phyloP scores from a whole-genome alignment of 768 basidiomycete species.

The Mycena pura region DNA sequence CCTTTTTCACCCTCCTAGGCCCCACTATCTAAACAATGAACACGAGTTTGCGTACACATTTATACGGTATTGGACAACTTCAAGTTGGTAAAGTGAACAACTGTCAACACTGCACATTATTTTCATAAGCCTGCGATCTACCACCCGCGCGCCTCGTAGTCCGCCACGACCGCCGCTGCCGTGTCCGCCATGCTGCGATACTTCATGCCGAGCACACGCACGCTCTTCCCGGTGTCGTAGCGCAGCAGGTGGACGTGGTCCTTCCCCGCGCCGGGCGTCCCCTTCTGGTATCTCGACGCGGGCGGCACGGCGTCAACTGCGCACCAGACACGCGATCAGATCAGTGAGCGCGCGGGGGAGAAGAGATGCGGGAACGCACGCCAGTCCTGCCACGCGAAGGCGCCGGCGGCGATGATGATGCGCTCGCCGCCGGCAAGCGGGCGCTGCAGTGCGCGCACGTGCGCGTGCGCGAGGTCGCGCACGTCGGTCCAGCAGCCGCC shows the following conservation, averaged over 20 bases:
- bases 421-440: conserved; percentile 59
- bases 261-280: conserved; percentile 5
- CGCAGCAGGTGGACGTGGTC: conserved; percentile 23
- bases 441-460: conserved; percentile 22
- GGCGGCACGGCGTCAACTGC: conserved; percentile 16
- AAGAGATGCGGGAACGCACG: not conserved
- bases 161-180: too few species aligned
- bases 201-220: too few species aligned
- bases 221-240: conserved; percentile 38
- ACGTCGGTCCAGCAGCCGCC: conserved; percentile 16
- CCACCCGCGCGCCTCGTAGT: too few species aligned
- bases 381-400: conserved; percentile 25
- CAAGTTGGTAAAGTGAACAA: too few species aligned
- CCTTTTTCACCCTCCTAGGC: too few species aligned
- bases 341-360: not conserved
- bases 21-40: too few species aligned
- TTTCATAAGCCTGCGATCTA: too few species aligned
- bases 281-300: conserved; percentile 7
- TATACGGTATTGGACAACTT: too few species aligned
- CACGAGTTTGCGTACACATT: too few species aligned
- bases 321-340: not conserved
- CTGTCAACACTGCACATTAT: too few species aligned
- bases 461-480: conserved; percentile 16
- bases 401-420: conserved; percentile 52
- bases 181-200: too few species aligned